Conservation (phyloP, 164 flowering plant species). For the Umbilicus rupestris region DNA sequence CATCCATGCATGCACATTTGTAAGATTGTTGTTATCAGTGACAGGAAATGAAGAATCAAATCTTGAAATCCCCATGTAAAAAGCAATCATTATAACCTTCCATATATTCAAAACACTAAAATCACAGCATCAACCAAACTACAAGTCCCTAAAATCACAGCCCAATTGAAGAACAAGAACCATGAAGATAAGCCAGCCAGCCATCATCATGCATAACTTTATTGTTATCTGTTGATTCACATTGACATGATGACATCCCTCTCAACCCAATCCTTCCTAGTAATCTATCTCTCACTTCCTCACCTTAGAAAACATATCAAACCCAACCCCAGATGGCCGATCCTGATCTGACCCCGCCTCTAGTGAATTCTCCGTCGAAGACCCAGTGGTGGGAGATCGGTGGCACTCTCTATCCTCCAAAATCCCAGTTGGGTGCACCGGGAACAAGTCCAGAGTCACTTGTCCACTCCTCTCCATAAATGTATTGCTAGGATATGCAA, state of each 20-base stretch:
- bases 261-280: no score
- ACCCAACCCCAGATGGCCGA: background rate
- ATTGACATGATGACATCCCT: no score
- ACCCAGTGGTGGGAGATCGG: background rate
- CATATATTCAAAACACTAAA: background rate
- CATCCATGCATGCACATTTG: conserved; percentile 3
- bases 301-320: background rate
- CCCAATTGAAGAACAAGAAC: background rate
- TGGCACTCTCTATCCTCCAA: background rate
- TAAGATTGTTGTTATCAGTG: background rate
- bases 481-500: background rate
- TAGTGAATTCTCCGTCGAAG: background rate
- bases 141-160: background rate
- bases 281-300: background rate
- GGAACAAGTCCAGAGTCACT: background rate
- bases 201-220: no score
- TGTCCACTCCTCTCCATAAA: no score
- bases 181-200: no score
- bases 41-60: conserved; percentile 2
- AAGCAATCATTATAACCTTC: background rate
- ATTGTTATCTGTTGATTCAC: no score
- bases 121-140: background rate
- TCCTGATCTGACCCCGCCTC: background rate
- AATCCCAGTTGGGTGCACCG: conserved; percentile 3
- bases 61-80: background rate